phyloP scores from a whole-genome alignment of 2,329 filamentous ascomycete genomes.

The Talaromyces sp. region DNA sequence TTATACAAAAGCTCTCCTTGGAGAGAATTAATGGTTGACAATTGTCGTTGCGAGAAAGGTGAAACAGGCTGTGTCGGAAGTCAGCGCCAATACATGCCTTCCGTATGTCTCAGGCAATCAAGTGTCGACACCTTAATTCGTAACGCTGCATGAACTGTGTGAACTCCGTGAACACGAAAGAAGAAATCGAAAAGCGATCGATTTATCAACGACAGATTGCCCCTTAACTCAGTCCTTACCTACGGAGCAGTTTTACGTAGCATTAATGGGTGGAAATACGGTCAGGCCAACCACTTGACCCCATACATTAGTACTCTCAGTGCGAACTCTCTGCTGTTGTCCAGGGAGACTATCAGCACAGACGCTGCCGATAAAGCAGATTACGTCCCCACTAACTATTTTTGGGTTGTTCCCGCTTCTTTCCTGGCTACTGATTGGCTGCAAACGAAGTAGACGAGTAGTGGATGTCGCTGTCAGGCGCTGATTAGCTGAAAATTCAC shows the following conservation, averaged over 20 bases:
- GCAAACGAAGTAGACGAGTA: neutral
- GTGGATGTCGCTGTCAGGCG: neutral
- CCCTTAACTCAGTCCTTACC: neutral
- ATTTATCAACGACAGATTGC: neutral
- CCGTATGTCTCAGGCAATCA: neutral
- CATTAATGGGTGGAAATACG: neutral
- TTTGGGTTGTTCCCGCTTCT: neutral
- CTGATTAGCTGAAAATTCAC: neutral
- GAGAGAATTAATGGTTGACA: slow-evolving; percentile 1
- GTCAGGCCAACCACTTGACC: slow-evolving; percentile 4
- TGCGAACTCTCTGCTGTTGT: neutral
- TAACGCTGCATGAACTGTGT: neutral
- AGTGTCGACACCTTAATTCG: neutral
- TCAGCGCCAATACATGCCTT: neutral
- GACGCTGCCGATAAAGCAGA: neutral
- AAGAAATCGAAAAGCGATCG: neutral
- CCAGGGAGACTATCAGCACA: slow-evolving; percentile 4
- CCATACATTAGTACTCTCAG: neutral
- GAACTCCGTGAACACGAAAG: neutral
- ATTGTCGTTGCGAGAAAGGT: neutral
- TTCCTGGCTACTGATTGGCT: neutral
- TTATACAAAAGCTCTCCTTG: neutral
- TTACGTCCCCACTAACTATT: neutral
- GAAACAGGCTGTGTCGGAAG: slow-evolving; percentile 2
- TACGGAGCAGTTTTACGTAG: neutral